Evolutionary conservation across 1,284 basidiomycete genomes (phyloP), one percentile per base, ranked within the genome.

Genomic region (Marasmius sp.): DNA sequence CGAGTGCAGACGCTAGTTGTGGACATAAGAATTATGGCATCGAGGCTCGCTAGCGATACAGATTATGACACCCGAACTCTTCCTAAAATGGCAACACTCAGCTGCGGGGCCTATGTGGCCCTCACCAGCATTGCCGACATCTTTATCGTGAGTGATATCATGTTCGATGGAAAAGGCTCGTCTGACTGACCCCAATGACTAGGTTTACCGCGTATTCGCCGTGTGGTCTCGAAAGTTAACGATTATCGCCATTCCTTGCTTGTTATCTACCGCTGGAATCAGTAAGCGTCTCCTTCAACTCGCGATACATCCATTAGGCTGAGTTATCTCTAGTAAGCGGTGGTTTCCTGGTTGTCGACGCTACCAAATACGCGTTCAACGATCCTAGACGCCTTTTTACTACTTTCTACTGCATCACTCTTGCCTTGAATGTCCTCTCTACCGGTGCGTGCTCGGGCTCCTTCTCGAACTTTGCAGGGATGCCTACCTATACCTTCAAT

Each of bases 41-140:
- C 52, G n/a, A 58, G 52, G 3, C 60, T 60, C 27, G 60, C 58
- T 10, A 5, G 43, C n/a, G 61, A 58, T 14, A 58, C 61, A 9
- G 61, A 63, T 8, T 47, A 51, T 20, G 59, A 59, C 37, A 49
- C 38, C 18, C 54, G 51, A 5, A 27, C 45, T 41, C 47, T 27
- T 63, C 56, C 38, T 47, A 58, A 33, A 63, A 55, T 33, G 61
- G 58, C 4, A 45, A 59, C 60, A 58, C 57, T 59, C 33, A 63
- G 61, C 43, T 60, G 58, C 16, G 58, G 58, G 12, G 56, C 61
- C 2, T 63, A 63, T 49, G 51, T 63, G 33, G 57, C 58, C 27
- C 41, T 63, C 18, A 63, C 61, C 33, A 39, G 59, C 20, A 53
- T 63, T 36, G 61, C 61, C n/a, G 61, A 63, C 34, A 41, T 63